Evolutionary conservation across 225 moss, liverwort and hornwort genomes (phyloP).

Genomic region (Marchantia paleacea): DNA sequence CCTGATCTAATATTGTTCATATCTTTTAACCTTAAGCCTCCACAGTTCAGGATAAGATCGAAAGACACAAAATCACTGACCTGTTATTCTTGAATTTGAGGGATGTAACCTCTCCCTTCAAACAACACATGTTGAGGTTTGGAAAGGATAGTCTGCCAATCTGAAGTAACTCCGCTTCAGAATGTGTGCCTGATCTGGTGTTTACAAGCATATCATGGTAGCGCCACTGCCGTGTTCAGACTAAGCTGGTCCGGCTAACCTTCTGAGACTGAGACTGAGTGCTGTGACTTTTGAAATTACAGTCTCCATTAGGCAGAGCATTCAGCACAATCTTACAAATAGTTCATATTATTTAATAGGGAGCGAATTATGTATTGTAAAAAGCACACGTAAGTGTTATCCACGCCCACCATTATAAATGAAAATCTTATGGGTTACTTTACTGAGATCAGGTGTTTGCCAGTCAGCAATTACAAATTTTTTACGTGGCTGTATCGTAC

Average conservation of each 20-base stretch:
- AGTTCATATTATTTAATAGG: not conserved
- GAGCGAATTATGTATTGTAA: not conserved
- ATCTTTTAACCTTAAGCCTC: not conserved
- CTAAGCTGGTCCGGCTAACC: not conserved
- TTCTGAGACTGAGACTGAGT: not conserved
- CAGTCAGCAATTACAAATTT: too few species aligned
- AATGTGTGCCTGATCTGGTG: not conserved
- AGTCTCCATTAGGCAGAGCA: not conserved
- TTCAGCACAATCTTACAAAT: not conserved
- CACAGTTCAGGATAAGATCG: slow-evolving; percentile 2
- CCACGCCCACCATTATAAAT: too few species aligned
- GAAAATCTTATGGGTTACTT: too few species aligned
- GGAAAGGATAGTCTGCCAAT: too few species aligned
- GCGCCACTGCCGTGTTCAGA: not conserved
- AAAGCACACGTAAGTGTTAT: not conserved
- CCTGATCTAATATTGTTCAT: not conserved
- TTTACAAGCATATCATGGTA: too few species aligned
- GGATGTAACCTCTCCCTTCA: not conserved
- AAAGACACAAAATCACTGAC: not conserved
- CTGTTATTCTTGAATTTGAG: not conserved
- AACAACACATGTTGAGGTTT: too few species aligned
- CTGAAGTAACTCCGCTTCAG: not conserved
- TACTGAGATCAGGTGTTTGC: too few species aligned
- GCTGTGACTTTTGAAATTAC: not conserved
- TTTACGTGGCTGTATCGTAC: too few species aligned